A percentile compares a stretch with the other conserved stretches of the same genome.
Conservation (phyloP, 345 rosid genomes). For the Adansonia digitata region DNA sequence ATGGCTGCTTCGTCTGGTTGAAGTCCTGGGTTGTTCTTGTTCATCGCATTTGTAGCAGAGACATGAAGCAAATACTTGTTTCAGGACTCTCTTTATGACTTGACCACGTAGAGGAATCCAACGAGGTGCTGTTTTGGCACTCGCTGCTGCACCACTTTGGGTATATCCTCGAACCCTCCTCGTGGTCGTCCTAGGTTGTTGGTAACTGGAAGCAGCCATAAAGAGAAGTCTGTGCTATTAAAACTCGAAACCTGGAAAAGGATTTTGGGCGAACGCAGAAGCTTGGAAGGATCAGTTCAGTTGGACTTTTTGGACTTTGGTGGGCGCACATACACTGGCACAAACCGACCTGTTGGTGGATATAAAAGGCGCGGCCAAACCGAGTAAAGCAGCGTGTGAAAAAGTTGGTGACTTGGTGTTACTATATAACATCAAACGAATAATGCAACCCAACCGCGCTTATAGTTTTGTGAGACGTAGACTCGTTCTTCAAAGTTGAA, state of each 20-base stretch:
- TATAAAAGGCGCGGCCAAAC: not conserved
- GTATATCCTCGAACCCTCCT: not conserved
- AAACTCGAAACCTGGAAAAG: too few relatives aligned
- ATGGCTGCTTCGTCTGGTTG: not conserved
- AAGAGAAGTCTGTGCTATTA: not conserved
- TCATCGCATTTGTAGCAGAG: not conserved
- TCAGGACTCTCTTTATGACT: constrained; percentile 5
- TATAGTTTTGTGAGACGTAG: not conserved
- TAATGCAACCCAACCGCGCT: not conserved
- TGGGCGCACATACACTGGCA: not conserved
- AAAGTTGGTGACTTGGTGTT: not conserved
- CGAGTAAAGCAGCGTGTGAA: constrained; percentile 4
- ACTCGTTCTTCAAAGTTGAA: too few relatives aligned
- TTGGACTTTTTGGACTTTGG: not conserved
- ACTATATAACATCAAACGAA: too few relatives aligned
- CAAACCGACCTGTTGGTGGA: not conserved
- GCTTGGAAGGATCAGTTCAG: not conserved
- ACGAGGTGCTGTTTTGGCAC: not conserved
- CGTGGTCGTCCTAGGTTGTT: not conserved
- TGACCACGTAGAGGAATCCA: constrained; percentile 11
- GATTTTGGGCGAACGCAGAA: not conserved
- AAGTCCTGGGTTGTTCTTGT: not conserved
- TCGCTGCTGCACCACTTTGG: not conserved
- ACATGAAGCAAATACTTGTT: not conserved
- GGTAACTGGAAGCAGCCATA: not conserved